phyloP scores from a whole-genome alignment of 306 rosid species.

The Hippophae rhamnoides region DNA sequence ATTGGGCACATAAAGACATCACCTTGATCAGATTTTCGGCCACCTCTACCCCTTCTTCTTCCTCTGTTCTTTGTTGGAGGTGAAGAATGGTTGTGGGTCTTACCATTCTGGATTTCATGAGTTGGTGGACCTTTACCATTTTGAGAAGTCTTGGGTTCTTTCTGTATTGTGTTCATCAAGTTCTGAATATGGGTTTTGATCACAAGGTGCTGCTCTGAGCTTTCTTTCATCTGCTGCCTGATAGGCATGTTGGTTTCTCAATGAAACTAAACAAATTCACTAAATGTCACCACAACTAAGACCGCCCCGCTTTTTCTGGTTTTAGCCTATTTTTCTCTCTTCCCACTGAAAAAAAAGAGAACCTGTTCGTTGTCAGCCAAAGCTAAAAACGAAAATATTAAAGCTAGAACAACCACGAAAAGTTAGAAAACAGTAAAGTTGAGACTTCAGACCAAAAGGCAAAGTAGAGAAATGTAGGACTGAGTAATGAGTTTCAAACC shows the following conservation, averaged over 20 bases:
- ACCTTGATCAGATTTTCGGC: constrained; percentile 76
- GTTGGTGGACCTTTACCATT: constrained; percentile 73
- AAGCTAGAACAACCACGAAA: constrained; percentile 2
- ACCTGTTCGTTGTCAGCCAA: constrained; percentile 42
- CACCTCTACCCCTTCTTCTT: constrained; percentile 77
- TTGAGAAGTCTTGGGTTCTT: constrained; percentile 57
- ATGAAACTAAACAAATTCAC: constrained; percentile 25
- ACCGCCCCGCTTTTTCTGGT: constrained; percentile 20
- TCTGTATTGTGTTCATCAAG: constrained; percentile 49
- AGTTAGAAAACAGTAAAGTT: constrained; percentile 17
- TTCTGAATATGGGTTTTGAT: constrained; percentile 75
- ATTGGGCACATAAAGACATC: constrained; percentile 76
- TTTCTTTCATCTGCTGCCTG: constrained; percentile 82
- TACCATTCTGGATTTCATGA: constrained; percentile 34
- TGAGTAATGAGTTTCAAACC: constrained; percentile 14
- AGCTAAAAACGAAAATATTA: background rate
- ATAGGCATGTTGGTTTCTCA: constrained; percentile 60
- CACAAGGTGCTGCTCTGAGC: constrained; percentile 89
- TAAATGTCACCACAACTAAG: constrained; percentile 17
- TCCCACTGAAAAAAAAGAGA: constrained; percentile 24
- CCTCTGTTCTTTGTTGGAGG: constrained; percentile 61
- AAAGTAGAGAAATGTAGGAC: constrained; percentile 23
- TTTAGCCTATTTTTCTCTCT: constrained; percentile 26
- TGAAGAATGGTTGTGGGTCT: constrained; percentile 45
- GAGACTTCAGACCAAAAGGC: constrained; percentile 26